phyloP scores from a whole-genome alignment of 768 basidiomycete genomes.

The Boletus edulis region DNA sequence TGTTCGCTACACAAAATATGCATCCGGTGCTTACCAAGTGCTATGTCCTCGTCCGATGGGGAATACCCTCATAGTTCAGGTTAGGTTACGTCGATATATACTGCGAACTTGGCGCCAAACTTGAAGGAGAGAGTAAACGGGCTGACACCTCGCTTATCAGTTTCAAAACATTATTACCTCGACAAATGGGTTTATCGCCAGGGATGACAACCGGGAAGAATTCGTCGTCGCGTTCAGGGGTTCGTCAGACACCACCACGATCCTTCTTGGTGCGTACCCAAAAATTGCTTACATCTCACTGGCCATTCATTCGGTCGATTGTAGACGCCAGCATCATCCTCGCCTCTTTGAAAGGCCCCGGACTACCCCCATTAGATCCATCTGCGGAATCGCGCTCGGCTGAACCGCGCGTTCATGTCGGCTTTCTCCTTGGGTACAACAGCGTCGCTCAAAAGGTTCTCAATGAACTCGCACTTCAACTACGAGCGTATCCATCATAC shows the following conservation, averaged over 20 bases:
- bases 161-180: conserved; percentile 37
- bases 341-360: conserved; percentile 19
- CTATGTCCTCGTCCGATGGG: conserved; percentile 50
- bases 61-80: conserved; percentile 40
- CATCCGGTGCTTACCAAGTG: conserved; percentile 47
- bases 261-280: conserved; percentile 15
- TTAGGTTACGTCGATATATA: conserved; percentile 16
- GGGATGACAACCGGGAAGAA: conserved; percentile 41
- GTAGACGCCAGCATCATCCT: conserved; percentile 24
- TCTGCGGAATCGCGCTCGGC: neutral
- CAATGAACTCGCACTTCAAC: conserved; percentile 27
- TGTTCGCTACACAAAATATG: conserved; percentile 46
- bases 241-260: conserved; percentile 25
- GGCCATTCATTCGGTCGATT: neutral
- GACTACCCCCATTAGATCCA: conserved; percentile 19
- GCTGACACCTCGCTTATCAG: conserved; percentile 21
- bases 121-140: neutral
- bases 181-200: conserved; percentile 44
- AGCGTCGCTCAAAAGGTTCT: conserved; percentile 33
- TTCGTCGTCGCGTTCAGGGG: conserved; percentile 43
- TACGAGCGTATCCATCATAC: conserved; percentile 34
- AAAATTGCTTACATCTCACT: neutral
- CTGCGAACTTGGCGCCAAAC: neutral
- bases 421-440: conserved; percentile 38
- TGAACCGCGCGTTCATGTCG: conserved; percentile 32